These are phyloP conservation scores for Porcisia deanei DNA, from an alignment of 208 protist species.

Conservation along the genomic window DNA sequence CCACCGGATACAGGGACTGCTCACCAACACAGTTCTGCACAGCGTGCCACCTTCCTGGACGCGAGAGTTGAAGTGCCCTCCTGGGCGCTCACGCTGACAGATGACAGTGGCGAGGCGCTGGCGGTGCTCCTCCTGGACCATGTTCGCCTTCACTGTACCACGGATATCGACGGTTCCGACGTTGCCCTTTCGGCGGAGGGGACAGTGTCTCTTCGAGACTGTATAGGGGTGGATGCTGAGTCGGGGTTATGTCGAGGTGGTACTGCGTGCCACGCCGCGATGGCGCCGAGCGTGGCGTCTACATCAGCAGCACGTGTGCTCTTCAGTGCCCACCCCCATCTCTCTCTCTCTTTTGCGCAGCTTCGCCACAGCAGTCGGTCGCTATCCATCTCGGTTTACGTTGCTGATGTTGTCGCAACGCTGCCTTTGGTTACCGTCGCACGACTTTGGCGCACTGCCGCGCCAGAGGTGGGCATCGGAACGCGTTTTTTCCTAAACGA, in stretches of 20 bases:
- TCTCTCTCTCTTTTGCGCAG: constrained; percentile 14
- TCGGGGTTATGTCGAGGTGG: neutral
- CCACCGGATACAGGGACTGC: neutral
- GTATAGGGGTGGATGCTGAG: neutral
- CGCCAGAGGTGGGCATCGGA: neutral
- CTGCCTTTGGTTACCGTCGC: constrained; percentile 12
- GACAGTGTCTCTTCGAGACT: constrained; percentile 12
- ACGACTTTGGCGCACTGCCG: constrained; percentile 1
- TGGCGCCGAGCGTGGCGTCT: neutral
- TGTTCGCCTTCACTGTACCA: constrained; percentile 3
- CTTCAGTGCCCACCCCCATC: constrained; percentile 11
- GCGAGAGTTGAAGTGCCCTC: neutral
- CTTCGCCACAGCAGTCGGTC: constrained; percentile 22
- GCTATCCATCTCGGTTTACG: constrained; percentile 12
- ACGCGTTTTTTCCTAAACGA: constrained; percentile 17
- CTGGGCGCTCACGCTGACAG: constrained; percentile 13
- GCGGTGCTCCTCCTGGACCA: constrained; percentile 8
- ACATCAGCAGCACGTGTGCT: constrained; percentile 8
- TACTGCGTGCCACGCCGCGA: neutral
- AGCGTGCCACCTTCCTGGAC: neutral
- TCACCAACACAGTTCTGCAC: neutral
- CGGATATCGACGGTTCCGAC: constrained; percentile 12
- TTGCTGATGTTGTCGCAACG: constrained; percentile 21
- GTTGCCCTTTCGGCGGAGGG: constrained; percentile 14
- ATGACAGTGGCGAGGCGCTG: constrained; percentile 9